phyloP scores from a whole-genome alignment of 2,329 filamentous ascomycete genomes.

The Teratosphaeria nubilosa region DNA sequence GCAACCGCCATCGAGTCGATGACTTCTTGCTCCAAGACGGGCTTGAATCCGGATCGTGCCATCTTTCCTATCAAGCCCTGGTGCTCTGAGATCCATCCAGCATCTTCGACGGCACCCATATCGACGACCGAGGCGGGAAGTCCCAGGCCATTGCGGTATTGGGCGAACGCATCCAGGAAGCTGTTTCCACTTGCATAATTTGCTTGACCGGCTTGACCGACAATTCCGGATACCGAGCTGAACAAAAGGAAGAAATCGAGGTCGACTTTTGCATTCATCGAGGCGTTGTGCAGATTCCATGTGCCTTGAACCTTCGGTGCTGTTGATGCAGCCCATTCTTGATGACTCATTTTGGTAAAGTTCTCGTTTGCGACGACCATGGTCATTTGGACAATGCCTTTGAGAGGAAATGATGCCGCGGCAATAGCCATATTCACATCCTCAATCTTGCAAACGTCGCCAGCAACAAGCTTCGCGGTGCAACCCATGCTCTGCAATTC shows the following conservation, averaged over 20 bases:
- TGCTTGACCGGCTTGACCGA: conserved; percentile 48
- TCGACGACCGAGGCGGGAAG: conserved; percentile 15
- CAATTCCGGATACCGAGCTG: conserved; percentile 44
- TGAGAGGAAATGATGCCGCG: conserved; percentile 2
- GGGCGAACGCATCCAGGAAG: conserved; percentile 13
- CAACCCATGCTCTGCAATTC: conserved; percentile 3
- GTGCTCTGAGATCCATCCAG: conserved; percentile 17
- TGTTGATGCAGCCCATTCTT: neutral
- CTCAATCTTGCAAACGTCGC: neutral
- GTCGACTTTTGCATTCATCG: neutral
- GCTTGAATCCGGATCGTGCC: neutral
- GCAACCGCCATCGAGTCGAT: neutral
- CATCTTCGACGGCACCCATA: conserved; percentile 19
- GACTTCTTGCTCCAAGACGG: neutral
- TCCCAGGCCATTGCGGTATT: conserved; percentile 13
- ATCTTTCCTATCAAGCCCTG: neutral
- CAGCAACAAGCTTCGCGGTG: neutral
- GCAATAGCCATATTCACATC: conserved; percentile 1
- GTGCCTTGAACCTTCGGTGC: conserved; percentile 7
- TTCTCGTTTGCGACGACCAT: conserved; percentile 3
- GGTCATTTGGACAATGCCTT: conserved; percentile 2
- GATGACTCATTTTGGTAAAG: neutral
- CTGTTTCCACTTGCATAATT: conserved; percentile 46
- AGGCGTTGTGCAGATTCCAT: conserved; percentile 33
- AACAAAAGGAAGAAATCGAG: conserved; percentile 41